Base-by-base conservation (phyloP, 2,329 filamentous ascomycete genomes). In the Exophiala bonariae region DNA sequence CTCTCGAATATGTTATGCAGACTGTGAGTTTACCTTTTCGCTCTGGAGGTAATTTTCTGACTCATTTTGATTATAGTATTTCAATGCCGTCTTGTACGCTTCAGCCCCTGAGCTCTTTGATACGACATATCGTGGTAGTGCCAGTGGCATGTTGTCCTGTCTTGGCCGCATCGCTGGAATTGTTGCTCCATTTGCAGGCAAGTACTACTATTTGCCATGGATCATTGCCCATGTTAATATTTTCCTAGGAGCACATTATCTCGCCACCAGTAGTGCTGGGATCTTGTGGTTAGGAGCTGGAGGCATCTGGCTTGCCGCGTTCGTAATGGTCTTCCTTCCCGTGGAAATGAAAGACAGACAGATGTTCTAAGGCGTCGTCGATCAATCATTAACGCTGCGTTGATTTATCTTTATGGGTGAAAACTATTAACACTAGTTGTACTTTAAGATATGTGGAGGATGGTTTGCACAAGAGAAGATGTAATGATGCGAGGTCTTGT, bases 1-100 rank as follows among this genome's bases (percentile, higher is more conserved):
- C 69, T n/a, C 71, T 77, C 66, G 73, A 77, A 54, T 77, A 77
- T 52, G 74, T 77, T 52, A 76, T 77, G 61, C 75, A 78, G 53
- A 50, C 50, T 14, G 39, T 40, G 28, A 41, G 44, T 41, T 18
- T 9, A 7, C 11, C 20, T 42, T 18, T 11, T 7, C 6, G 10
- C 17, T 11, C 37, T 11, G 10, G 11, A 10, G 18, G n/a, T 8
- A 6, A 10, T 16, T 8, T 13, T 16, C 14, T 37, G 28, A 44
- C 14, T 44, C 18, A 20, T 9, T 30, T 28, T 63, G 57, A 42
- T n/a, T n/a, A n/a, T 73, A 76, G 69, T 50, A 50, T 32, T 76
- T 77, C 64, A 77, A 77, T 43, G 71, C 73, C 2, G 72, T 78
- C 3, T 61, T 77, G 10, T 77, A 78, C 55, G 74, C 73, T 13